Base-by-base conservation (phyloP, 305 asterid species). In the Fraxinus nigra region DNA sequence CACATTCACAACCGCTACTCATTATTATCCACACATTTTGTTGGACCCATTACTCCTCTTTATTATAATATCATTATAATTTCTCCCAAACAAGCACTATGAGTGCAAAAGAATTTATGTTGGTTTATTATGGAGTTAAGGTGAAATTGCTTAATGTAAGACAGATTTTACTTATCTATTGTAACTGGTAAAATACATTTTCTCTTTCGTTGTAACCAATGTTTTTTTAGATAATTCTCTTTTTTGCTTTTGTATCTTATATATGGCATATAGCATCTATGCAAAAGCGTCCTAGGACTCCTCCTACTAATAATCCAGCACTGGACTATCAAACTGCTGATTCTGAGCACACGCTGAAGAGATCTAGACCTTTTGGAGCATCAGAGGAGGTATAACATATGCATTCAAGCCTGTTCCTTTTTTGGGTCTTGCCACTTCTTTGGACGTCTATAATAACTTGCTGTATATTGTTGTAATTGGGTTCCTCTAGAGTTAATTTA, bases 231-330 rank as follows among this genome's bases (percentile, higher is more conserved):
- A 88, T 79, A 75, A 85, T 81, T 78, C 81, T 70, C 54, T 32
- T 70, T 63, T 61, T 80, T 78, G 81, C 79, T 85, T 79, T 81
- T 85, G 65, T 84, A 83, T 84, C 72, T 67, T 69, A 82, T 86
- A 80, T 86, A 82, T 78, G 74, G 81, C 73, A 72, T 65, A 76
- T 84, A 91, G 97, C 76, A 38, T 84, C 93, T 43, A 82, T 88
- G 88, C 81, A 86, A 85, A 93, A 93, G 91, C 91, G 89, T 80
- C 92, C 96, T 75, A 89, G 91, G 90, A 92, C 92, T 79, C 92
- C 95, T 80, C 88, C 93, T 82, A 78, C 89, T 70, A 88, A 80
- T 77, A 88, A 80, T 87, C 89, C 90, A 78, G 90, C 90, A 75
- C 81, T 87, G 89, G 94, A 93, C 85, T 88, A 87, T 89, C 93